Conservation (phyloP, 371 early-diverging fungal species). For the Zancudomyces culisetae region DNA sequence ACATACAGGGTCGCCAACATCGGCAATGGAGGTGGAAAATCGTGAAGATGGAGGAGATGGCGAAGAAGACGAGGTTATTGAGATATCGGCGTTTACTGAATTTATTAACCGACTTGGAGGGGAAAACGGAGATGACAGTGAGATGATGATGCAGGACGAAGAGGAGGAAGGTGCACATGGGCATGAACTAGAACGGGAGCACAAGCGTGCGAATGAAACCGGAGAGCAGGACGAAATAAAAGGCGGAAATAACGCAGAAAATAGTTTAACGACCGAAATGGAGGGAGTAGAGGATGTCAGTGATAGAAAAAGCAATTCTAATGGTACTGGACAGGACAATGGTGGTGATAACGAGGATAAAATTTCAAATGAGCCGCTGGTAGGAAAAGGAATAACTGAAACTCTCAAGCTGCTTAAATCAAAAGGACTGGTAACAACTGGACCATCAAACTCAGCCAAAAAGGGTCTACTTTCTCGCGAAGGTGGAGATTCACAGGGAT, state of each 20-base stretch:
- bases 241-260: conserved; percentile 4
- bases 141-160: background rate
- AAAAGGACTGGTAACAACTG: background rate
- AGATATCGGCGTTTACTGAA: background rate
- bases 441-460: background rate
- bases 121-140: background rate
- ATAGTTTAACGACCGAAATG: conserved; percentile 10
- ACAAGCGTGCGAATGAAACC: background rate
- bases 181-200: background rate
- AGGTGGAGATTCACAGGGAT: conserved; percentile 20
- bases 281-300: conserved; percentile 6
- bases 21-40: background rate
- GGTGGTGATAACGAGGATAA: background rate
- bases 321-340: background rate
- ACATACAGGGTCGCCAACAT: no score
- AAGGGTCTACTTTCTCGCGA: no score
- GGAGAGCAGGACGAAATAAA: conserved; percentile 4
- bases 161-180: background rate
- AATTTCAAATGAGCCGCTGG: background rate
- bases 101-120: background rate
- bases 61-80: background rate
- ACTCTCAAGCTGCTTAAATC: background rate
- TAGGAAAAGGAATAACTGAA: background rate
- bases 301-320: background rate
- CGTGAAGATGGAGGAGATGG: background rate